Percentiles rank a stretch among this genome's conserved stretches.
Evolutionary conservation across 768 basidiomycete genomes (phyloP).

Genomic region (Guyanaporus albipodus): DNA sequence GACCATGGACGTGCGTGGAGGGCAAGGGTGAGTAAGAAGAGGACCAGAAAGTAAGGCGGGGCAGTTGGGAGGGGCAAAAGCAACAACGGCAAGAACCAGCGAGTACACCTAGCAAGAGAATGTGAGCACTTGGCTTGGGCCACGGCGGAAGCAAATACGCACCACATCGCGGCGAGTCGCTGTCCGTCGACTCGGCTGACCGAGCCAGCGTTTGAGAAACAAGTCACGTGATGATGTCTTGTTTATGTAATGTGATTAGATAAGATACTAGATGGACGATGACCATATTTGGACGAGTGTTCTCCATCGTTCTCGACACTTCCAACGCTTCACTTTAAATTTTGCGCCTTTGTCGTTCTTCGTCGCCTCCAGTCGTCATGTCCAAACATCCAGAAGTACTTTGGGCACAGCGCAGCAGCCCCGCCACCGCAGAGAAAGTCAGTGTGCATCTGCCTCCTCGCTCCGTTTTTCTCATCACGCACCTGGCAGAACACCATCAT

Average conservation of each 20-base stretch:
- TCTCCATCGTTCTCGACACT: constrained; percentile 32
- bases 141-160: constrained; percentile 22
- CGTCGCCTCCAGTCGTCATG: constrained; percentile 31
- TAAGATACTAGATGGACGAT: neutral
- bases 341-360: neutral
- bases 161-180: constrained; percentile 49
- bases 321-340: constrained; percentile 21
- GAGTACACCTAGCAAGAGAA: constrained; percentile 60
- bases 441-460: neutral
- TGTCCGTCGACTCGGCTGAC: too few species aligned
- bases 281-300: constrained; percentile 19
- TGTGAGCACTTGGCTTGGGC: neutral
- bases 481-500: constrained; percentile 73
- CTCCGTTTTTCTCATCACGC: neutral
- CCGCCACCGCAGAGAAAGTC: constrained; percentile 63
- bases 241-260: constrained; percentile 13
- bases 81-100: constrained; percentile 79
- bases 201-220: too few species aligned
- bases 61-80: constrained; percentile 77
- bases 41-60: constrained; percentile 70
- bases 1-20: constrained; percentile 85
- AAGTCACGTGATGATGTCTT: constrained; percentile 17
- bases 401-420: constrained; percentile 92
- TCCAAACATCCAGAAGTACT: constrained; percentile 77
- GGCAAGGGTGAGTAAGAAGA: constrained; percentile 73